Conservation (phyloP, 805 yeast species). For the Isabelozyma heimii region DNA sequence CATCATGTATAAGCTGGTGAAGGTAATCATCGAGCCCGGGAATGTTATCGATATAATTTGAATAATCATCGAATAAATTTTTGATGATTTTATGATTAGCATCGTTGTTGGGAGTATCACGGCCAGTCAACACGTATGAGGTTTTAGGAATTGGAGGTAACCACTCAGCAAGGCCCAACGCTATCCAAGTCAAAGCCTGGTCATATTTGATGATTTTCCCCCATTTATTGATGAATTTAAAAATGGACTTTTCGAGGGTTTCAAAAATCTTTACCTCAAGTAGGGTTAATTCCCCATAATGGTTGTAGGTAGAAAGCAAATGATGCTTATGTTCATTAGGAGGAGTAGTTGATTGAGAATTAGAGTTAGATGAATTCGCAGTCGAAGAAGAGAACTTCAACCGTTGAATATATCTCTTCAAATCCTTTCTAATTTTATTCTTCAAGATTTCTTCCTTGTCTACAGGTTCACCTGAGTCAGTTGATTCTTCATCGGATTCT, state of each 20-base stretch:
- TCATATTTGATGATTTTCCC: slow-evolving; percentile 75
- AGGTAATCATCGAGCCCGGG: slow-evolving; percentile 21
- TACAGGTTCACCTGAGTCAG: slow-evolving; percentile 1
- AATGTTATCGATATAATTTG: slow-evolving; percentile 32
- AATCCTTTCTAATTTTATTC: slow-evolving; percentile 50
- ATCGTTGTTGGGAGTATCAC: slow-evolving; percentile 35
- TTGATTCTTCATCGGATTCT: slow-evolving; percentile 12
- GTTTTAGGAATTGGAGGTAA: slow-evolving; percentile 61
- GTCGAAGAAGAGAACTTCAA: slow-evolving; percentile 24
- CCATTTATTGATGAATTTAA: slow-evolving; percentile 72
- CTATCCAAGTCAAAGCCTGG: slow-evolving; percentile 83
- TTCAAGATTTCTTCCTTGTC: slow-evolving; percentile 19
- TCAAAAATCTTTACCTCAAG: slow-evolving; percentile 54
- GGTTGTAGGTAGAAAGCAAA: background rate
- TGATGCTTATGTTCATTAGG: background rate
- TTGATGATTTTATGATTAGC: slow-evolving; percentile 24
- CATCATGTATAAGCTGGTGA: slow-evolving; percentile 20
- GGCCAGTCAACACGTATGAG: slow-evolving; percentile 54
- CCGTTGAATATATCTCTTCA: slow-evolving; percentile 57
- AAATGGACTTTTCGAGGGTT: slow-evolving; percentile 57
- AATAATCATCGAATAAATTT: slow-evolving; percentile 35
- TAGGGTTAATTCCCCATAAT: slow-evolving; percentile 23
- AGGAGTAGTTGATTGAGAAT: background rate
- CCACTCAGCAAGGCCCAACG: slow-evolving; percentile 87
- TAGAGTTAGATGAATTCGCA: background rate